A percentile compares a stretch with the other conserved stretches of the same genome.
Conservation (phyloP, 1,139 yeast species). For the Yamadazyma spencermartinsiae region DNA sequence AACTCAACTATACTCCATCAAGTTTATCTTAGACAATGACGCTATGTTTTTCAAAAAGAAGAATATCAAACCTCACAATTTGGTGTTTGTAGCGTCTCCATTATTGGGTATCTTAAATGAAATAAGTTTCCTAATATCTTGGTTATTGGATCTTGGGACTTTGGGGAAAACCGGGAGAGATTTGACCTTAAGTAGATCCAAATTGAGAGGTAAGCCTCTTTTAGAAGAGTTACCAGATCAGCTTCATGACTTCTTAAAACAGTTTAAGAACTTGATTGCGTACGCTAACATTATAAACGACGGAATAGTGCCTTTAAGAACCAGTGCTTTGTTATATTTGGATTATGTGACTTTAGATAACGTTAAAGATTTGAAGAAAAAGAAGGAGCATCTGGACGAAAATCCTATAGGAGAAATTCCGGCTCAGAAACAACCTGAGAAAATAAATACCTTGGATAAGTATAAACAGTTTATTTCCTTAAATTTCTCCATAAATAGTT, state of each 20-base stretch:
- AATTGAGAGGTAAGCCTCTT: constrained; percentile 53
- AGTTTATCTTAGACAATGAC: constrained; percentile 57
- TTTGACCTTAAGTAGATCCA: constrained; percentile 54
- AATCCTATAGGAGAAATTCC: constrained; percentile 16
- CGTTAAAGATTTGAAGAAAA: constrained; percentile 26
- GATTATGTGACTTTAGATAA: constrained; percentile 47
- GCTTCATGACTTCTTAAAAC: constrained; percentile 61
- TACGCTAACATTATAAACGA: constrained; percentile 85
- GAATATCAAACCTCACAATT: constrained; percentile 60
- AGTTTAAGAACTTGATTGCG: constrained; percentile 67
- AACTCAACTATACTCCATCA: constrained; percentile 86
- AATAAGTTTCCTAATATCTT: constrained; percentile 80
- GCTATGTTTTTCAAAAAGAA: constrained; percentile 60
- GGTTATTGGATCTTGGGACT: constrained; percentile 82
- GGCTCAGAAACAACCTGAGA: constrained; percentile 9
- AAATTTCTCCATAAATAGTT: constrained; percentile 16
- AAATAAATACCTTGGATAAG: constrained; percentile 8
- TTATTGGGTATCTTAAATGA: constrained; percentile 80
- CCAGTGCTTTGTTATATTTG: constrained; percentile 53
- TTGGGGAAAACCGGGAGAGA: constrained; percentile 94
- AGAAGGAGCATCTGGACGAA: constrained; percentile 11
- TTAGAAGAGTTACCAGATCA: constrained; percentile 78
- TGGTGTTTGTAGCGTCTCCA: constrained; percentile 84
- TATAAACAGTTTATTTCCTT: constrained; percentile 24
- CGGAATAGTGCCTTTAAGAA: constrained; percentile 86